Base-by-base conservation (phyloP, 345 rosid species). In the Combretum micranthum region DNA sequence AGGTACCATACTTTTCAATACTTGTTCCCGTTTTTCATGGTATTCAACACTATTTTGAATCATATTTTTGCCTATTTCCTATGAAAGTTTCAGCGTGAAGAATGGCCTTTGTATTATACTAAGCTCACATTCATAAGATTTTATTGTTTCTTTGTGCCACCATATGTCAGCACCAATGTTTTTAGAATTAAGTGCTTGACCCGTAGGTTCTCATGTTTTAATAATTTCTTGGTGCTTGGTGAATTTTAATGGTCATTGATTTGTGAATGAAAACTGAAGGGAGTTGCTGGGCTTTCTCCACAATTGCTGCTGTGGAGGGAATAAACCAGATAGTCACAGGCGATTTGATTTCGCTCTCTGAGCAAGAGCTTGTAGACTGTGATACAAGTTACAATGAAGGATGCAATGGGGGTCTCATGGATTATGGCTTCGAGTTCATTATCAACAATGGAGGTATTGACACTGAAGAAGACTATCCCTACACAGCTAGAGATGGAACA, bases 281-380 rank as follows among this genome's bases (percentile, higher is more conserved):
- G 85, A 85, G 96, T 57, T 93, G 99, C 80, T 93, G 99, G 99
- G 99, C 99, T 0, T 93, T 93, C 63, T 85, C 99, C 23, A 69
- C 97, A 0, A 68, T 93, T 52, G 94, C 90, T 20, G 86, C 96
- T 0, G 97, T 93, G 70, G 99, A 93, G 65, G 99, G 99, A 25
- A 75, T 93, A 42, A 93, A 87, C 84, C 66, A 87, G 77, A 82
- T 93, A 10, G 86, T 80, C 46, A 93, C 97, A 0, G 96, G 97
- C 8, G 91, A 79, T 5, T 39, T 93, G 23, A 73, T 89, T 64
- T 50, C 76, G 1, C 72, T 93, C 47, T 93, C 99, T 2, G 99
- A 93, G 78, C 97, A 93, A 57, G 97, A 93, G 73, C 64, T 93
- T 50, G 94, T 93, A 54, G 96, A 89, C 50, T 93, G 99, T 46